Conservation (phyloP, 139 green algal species). For the Tetratostichococcus sp. region DNA sequence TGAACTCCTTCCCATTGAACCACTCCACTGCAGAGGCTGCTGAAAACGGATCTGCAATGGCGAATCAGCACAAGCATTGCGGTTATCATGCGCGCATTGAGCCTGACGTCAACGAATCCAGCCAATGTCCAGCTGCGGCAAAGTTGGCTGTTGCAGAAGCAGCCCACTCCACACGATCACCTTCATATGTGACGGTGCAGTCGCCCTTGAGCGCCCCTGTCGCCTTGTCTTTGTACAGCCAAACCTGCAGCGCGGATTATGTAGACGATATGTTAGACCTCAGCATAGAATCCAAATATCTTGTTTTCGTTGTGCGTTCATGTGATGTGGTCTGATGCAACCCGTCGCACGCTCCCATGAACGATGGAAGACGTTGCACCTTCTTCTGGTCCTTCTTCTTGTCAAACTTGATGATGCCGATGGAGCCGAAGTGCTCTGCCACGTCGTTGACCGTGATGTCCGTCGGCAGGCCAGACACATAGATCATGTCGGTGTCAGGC, state of each 20-base stretch:
- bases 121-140: too few species aligned
- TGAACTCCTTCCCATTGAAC: conserved; percentile 84
- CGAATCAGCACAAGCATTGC: too few species aligned
- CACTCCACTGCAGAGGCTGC: conserved; percentile 69
- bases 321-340: too few species aligned
- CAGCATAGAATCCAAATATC: too few species aligned
- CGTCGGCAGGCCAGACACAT: conserved; percentile 56
- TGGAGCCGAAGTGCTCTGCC: conserved; percentile 73
- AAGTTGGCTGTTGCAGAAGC: too few species aligned
- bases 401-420: conserved; percentile 66
- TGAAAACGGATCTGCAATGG: conserved; percentile 68
- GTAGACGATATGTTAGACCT: too few species aligned
- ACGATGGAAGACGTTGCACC: background rate
- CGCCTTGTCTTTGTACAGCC: conserved; percentile 62
- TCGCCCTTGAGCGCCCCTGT: conserved; percentile 80
- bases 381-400: conserved; percentile 62
- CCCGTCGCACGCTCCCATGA: background rate
- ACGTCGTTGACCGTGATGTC: conserved; percentile 61
- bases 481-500: conserved; percentile 63
- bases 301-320: too few species aligned
- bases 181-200: conserved; percentile 69
- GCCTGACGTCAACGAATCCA: too few species aligned
- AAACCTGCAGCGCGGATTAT: conserved; percentile 21
- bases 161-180: too few species aligned
- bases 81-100: too few species aligned